Conservation (phyloP, 257 asterid genomes). For the Penstemon newberryi region DNA sequence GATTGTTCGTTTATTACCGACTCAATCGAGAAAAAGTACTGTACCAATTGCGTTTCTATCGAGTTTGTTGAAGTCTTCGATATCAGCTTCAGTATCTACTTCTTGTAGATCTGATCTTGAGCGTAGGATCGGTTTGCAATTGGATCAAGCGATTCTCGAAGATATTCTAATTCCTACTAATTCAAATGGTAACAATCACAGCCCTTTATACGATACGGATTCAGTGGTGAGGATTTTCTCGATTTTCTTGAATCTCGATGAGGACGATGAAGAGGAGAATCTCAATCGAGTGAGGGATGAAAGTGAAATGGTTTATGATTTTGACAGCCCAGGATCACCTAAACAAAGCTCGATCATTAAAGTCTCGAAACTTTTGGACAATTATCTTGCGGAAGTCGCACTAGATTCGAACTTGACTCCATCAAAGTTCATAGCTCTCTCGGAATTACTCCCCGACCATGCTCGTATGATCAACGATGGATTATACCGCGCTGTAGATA, state of each 20-base stretch:
- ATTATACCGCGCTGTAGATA: slow-evolving; percentile 66
- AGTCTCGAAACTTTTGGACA: slow-evolving; percentile 64
- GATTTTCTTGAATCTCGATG: slow-evolving; percentile 73
- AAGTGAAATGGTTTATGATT: slow-evolving; percentile 69
- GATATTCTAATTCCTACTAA: slow-evolving; percentile 72
- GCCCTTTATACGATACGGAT: slow-evolving; percentile 72
- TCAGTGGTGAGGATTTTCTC: slow-evolving; percentile 74
- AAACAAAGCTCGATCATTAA: slow-evolving; percentile 55
- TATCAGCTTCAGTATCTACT: slow-evolving; percentile 58
- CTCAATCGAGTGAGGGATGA: slow-evolving; percentile 48
- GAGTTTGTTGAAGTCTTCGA: slow-evolving; percentile 67
- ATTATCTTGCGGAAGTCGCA: slow-evolving; percentile 65
- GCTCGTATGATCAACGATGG: slow-evolving; percentile 70
- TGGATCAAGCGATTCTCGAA: slow-evolving; percentile 87
- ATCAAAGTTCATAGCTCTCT: slow-evolving; percentile 50
- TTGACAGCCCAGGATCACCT: slow-evolving; percentile 54
- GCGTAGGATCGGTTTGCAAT: slow-evolving; percentile 77
- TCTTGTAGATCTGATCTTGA: slow-evolving; percentile 89
- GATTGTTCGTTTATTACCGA: slow-evolving; percentile 60
- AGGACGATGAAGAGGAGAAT: slow-evolving; percentile 71
- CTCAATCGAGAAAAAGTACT: slow-evolving; percentile 69
- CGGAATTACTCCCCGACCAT: slow-evolving; percentile 64
- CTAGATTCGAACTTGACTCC: slow-evolving; percentile 68
- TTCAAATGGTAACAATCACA: slow-evolving; percentile 54
- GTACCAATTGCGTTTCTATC: slow-evolving; percentile 93